phyloP scores from a whole-genome alignment of 371 early-diverging fungal genomes.

The Mucor irregularis region DNA sequence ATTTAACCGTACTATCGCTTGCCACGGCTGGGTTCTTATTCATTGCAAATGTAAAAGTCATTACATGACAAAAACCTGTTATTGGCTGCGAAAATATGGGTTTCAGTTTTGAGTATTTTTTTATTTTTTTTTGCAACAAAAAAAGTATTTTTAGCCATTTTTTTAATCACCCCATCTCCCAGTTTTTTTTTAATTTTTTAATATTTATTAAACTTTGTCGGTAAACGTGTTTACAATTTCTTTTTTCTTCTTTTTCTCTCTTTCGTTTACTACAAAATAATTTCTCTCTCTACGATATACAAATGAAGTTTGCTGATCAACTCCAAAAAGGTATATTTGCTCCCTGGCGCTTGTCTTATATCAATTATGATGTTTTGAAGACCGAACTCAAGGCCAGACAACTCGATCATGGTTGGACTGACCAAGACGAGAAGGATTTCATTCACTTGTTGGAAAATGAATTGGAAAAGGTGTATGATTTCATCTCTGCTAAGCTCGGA shows the following conservation, averaged over 20 bases:
- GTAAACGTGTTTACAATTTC: neutral
- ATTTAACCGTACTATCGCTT: neutral
- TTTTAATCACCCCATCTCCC: constrained; percentile 7
- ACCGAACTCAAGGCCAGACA: constrained; percentile 38
- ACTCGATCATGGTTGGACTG: constrained; percentile 51
- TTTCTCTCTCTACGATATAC: neutral
- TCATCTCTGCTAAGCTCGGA: constrained; percentile 66
- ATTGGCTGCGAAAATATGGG: neutral
- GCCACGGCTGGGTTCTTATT: constrained; percentile 8
- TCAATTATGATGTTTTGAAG: constrained; percentile 38
- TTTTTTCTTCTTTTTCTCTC: neutral
- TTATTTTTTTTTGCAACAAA: too few species aligned
- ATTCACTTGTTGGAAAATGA: constrained; percentile 70
- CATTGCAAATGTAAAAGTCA: neutral
- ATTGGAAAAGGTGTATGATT: constrained; percentile 85
- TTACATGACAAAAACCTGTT: neutral
- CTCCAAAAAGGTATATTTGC: constrained; percentile 36
- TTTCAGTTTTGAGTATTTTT: constrained; percentile 6
- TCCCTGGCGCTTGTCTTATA: constrained; percentile 46
- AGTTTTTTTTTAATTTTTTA: neutral
- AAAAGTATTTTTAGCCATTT: neutral
- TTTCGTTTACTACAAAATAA: neutral
- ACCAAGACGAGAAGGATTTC: constrained; percentile 75
- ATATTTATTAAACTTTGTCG: too few species aligned
- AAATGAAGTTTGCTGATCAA: constrained; percentile 35